Percentiles rank a stretch among this genome's conserved stretches.
These are phyloP conservation scores for Wickerhamomyces pijperi DNA, from an alignment of 805 yeast species.

Conservation along the genomic window DNA sequence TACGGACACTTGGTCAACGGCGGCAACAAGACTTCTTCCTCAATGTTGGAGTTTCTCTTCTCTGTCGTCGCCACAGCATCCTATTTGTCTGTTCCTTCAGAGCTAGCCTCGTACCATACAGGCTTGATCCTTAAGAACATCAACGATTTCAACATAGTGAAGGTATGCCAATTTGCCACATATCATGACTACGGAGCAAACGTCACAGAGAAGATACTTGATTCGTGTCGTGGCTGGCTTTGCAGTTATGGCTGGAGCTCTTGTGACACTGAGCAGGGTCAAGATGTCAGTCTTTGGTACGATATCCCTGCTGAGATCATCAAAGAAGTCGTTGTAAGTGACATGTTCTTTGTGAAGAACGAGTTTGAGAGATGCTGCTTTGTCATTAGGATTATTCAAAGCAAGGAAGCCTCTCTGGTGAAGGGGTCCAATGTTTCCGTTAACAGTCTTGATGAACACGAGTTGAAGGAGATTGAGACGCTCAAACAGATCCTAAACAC, in stretches of 20 bases:
- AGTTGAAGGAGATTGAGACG: constrained; percentile 9
- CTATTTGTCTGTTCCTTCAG: too few relatives aligned
- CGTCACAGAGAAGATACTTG: background rate
- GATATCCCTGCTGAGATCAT: constrained; percentile 31
- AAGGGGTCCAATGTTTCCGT: too few relatives aligned
- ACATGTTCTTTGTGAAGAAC: constrained; percentile 40
- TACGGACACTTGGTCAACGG: too few relatives aligned
- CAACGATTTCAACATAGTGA: background rate
- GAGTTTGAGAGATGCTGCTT: constrained; percentile 48
- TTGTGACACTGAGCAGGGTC: background rate
- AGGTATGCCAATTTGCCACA: background rate
- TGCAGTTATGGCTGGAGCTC: constrained; percentile 26
- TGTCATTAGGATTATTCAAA: constrained; percentile 29
- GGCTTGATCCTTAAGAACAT: background rate
- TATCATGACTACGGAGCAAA: background rate
- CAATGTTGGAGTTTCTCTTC: background rate
- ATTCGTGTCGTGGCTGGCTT: background rate
- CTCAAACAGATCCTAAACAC: constrained; percentile 27
- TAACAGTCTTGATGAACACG: too few relatives aligned
- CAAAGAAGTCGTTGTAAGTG: constrained; percentile 33
- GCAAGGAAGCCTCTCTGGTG: too few relatives aligned
- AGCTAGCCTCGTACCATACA: background rate
- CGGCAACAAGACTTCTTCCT: too few relatives aligned
- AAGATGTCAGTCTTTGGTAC: constrained; percentile 29
- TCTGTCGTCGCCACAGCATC: background rate